Evolutionary conservation across 768 basidiomycete genomes (phyloP).

Genomic region (Krasilnikovozyma curviuscula): DNA sequence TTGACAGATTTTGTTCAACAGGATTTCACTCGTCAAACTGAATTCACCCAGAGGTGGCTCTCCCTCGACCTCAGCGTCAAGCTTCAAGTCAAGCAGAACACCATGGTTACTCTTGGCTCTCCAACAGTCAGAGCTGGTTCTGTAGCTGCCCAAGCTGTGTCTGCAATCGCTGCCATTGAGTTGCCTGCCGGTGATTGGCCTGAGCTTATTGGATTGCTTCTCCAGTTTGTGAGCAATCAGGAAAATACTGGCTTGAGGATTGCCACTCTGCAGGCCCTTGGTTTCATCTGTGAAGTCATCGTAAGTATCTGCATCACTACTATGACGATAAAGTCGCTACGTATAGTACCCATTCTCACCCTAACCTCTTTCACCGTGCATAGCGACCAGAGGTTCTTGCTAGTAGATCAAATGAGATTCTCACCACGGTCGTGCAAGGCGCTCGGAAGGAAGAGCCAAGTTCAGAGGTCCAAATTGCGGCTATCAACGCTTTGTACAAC

Average conservation of each 20-base stretch:
- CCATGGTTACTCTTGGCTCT: conserved; percentile 65
- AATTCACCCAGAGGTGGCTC: conserved; percentile 64
- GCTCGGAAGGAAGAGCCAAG: conserved; percentile 90
- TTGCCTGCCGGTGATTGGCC: conserved; percentile 74
- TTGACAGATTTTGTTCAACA: conserved; percentile 26
- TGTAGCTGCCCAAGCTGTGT: conserved; percentile 80
- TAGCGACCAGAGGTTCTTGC: conserved; percentile 87
- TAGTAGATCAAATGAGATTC: conserved; percentile 80
- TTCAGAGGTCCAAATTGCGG: conserved; percentile 73
- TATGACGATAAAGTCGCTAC: not conserved
- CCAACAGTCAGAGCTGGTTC: conserved; percentile 50
- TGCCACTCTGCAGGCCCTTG: conserved; percentile 81
- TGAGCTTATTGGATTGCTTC: conserved; percentile 67
- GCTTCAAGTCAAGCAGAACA: conserved; percentile 60
- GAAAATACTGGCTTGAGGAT: conserved; percentile 45
- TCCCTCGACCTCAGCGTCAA: conserved; percentile 45
- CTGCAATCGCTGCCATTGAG: conserved; percentile 85
- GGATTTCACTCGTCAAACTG: conserved; percentile 55
- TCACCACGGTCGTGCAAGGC: conserved; percentile 95
- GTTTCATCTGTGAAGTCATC: conserved; percentile 90
- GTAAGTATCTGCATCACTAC: conserved; percentile 53
- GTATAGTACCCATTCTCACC: not conserved
- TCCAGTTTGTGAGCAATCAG: conserved; percentile 65
- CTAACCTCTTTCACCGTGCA: conserved; percentile 21
- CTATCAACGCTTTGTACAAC: conserved; percentile 79